Evolutionary conservation across 169 alveolate genomes (phyloP).

Genomic region (Prorocentrum cordatum): DNA sequence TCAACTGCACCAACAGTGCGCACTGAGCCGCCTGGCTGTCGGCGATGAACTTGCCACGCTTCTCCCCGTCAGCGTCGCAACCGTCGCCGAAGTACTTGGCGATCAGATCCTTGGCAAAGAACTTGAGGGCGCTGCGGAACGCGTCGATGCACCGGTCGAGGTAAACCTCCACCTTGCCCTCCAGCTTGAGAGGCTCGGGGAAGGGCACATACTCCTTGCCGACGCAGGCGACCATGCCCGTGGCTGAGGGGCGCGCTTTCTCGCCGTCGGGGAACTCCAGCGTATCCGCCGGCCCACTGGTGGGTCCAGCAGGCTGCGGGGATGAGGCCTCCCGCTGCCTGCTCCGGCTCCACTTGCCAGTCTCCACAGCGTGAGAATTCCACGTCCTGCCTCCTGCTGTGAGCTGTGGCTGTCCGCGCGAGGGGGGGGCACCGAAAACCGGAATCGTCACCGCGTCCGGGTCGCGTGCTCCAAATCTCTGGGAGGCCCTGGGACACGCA

Average conservation of each 20-base stretch:
- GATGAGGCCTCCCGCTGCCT: no score
- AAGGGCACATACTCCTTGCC: slow-evolving; percentile 84
- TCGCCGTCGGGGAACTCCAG: slow-evolving; percentile 78
- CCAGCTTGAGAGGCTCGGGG: slow-evolving; percentile 81
- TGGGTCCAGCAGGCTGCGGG: no score
- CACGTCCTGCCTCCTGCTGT: no score
- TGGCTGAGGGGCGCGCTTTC: slow-evolving; percentile 73
- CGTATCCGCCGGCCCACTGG: no score
- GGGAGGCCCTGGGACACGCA: no score
- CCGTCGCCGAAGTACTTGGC: slow-evolving; percentile 61
- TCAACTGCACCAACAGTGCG: slow-evolving; percentile 82
- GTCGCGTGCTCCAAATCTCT: no score
- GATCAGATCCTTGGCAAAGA: slow-evolving; percentile 16
- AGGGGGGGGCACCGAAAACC: no score
- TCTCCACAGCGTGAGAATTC: no score
- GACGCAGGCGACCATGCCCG: slow-evolving; percentile 84
- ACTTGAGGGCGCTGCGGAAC: slow-evolving; percentile 49
- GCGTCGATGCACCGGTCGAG: slow-evolving; percentile 84
- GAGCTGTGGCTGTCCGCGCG: no score
- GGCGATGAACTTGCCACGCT: slow-evolving; percentile 58
- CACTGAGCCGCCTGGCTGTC: slow-evolving; percentile 77
- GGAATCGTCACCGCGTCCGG: no score
- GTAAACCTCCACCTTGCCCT: slow-evolving; percentile 89
- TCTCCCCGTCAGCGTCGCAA: slow-evolving; percentile 11
- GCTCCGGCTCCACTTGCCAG: no score